Percentiles rank a stretch among this genome's conserved stretches.
Evolutionary conservation across 2,329 filamentous ascomycete genomes (phyloP).

Genomic region (Dryadomyces quercus-mongolicae): DNA sequence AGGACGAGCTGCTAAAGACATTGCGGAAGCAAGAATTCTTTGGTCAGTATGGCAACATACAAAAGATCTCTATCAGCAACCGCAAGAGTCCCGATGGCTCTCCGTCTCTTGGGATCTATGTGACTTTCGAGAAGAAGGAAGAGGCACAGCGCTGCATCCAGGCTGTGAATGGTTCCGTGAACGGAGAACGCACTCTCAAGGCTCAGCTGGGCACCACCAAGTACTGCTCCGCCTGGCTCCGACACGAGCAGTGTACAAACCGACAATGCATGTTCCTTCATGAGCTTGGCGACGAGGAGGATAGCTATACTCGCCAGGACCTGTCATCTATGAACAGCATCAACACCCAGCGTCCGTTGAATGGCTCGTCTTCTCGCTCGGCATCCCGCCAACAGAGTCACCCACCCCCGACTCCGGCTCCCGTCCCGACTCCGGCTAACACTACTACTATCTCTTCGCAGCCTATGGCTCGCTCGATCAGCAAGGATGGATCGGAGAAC

Average conservation of each 20-base stretch:
- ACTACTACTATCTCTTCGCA: constrained; percentile 20
- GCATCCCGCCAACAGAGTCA: constrained; percentile 39
- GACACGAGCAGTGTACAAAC: constrained; percentile 89
- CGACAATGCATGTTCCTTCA: constrained; percentile 97
- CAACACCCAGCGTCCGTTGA: constrained; percentile 60
- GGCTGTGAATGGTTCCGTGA: constrained; percentile 83
- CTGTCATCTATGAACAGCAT: constrained; percentile 89
- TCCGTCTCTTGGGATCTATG: constrained; percentile 90
- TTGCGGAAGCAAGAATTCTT: constrained; percentile 88
- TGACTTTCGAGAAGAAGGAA: constrained; percentile 89
- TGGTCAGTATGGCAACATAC: constrained; percentile 94
- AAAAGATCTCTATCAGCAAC: constrained; percentile 98
- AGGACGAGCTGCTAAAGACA: constrained; percentile 85
- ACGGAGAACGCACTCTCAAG: constrained; percentile 75
- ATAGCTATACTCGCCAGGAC: constrained; percentile 91
- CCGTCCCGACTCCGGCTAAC: constrained; percentile 10
- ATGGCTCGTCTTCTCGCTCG: constrained; percentile 38
- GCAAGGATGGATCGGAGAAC: constrained; percentile 61
- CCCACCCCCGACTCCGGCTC: constrained; percentile 21
- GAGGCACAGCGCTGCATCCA: constrained; percentile 85
- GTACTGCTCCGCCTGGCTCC: constrained; percentile 93
- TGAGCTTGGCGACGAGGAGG: constrained; percentile 94
- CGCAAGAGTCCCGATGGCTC: constrained; percentile 66
- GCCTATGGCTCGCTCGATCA: constrained; percentile 64
- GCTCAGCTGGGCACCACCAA: constrained; percentile 83